Evolutionary conservation across 2,329 filamentous ascomycete species (phyloP), one percentile per base, ranked within the genome.

Genomic region (Fusarium nygamai): DNA sequence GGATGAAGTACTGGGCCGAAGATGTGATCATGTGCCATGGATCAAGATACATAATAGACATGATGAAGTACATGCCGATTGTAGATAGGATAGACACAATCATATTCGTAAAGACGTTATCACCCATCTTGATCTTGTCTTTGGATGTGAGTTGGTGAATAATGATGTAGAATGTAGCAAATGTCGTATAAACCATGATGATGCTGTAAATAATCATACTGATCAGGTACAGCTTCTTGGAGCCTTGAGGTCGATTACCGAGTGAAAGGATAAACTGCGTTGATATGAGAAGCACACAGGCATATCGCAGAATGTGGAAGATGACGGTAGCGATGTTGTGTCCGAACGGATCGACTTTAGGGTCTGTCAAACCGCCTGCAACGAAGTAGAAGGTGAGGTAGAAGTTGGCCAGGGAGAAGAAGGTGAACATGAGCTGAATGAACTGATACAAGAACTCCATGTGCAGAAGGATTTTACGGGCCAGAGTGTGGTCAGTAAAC

Each of bases 11-110:
- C 82, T 98, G 95, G 1, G 88, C 90, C 0, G 94, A 92, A 1
- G 92, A 96, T 19, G 96, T 99, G 85, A 99, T 93, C 93, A 99
- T 96, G 86, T 99, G 96, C 96, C 96, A 99, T 0, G 96, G 96
- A 78, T 99, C 97, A 53, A 99, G 90, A 84, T 99, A 99, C 69
- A 99, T 85, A 85, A 99, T 94, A 31, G 93, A 96, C 92, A 97
- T 98, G 84, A 98, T 83, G 86, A 99, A 96, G 88, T 98, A 99
- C 44, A 99, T 87, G 2, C 97, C 96, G 46, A 98, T 85, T 0
- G 96, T 99, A 5, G 94, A 97, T 8, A 92, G 86, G n/a, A 93
- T 92, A 12, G 93, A 96, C 58, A 99, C 91, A 79, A 98, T 94
- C 71, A 99, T 89, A 83, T 98, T 98, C 68, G 95, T 96, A 85